Base-by-base conservation (phyloP, 2,329 filamentous ascomycete genomes). In the Hypomyces perniciosus region DNA sequence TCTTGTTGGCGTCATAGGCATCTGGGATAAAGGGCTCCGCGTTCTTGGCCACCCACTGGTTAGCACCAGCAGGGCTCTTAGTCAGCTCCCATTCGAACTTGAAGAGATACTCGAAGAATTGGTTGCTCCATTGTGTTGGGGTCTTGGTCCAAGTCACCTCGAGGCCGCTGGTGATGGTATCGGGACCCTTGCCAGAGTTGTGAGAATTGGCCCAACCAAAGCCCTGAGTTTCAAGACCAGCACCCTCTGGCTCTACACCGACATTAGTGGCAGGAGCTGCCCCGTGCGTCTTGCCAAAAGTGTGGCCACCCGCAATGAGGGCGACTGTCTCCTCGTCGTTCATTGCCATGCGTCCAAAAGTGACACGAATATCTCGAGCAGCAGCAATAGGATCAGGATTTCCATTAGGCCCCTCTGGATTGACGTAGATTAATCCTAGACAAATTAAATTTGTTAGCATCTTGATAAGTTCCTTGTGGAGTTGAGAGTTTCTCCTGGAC, bases 281-380 rank as follows among this genome's bases (percentile, higher is more conserved):
- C 60, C 87, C 87, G 68, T 91, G 87, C 0, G 86, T 88, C 79
- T 91, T 91, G 61, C 87, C 87, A 60, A 91, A 88, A 28, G 81
- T 77, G 74, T 91, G 87, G 37, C 87, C 87, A 63, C 87, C 87
- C 37, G 84, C 84, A 64, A 91, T 90, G 42, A 91, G 72, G 10
- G 87, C 86, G 48, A 88, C 86, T 0, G 87, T 91, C 75, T 91
- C 87, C 69, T 88, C 83, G 64, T 90, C 85, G 64, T 88, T 82
- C 87, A 91, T 90, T 55, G 83, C 86, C 86, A 91, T 90, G 66
- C 86, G 85, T 56, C 76, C 76, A 59, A 90, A 91, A 13, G 87
- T 88, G 52, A 75, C 77, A 56, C 85, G 85, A 63, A 90, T 90
- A 61, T 91, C 87, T 51, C 76, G 70, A 39, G 81, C 87, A 2